phyloP scores from a whole-genome alignment of 169 alveolate genomes.

The Eimeria zaria region DNA sequence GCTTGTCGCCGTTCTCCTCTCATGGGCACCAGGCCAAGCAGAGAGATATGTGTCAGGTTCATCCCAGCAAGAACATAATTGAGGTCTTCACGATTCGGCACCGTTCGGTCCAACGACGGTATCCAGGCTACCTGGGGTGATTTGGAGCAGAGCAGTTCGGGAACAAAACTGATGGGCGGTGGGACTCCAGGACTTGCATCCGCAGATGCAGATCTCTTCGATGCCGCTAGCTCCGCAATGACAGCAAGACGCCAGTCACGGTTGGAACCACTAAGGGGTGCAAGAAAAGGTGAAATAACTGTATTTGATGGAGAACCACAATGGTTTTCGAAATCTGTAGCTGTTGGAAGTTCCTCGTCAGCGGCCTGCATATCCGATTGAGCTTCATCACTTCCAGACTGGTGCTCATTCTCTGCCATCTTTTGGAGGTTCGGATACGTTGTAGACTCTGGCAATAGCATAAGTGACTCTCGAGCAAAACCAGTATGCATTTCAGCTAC shows the following conservation, averaged over 20 bases:
- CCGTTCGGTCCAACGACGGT: slow-evolving; percentile 25
- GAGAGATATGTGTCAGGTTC: slow-evolving; percentile 47
- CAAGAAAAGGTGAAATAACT: slow-evolving; percentile 3
- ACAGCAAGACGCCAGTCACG: slow-evolving; percentile 65
- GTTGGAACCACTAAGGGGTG: background rate
- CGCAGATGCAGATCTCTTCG: background rate
- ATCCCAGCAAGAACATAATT: slow-evolving; percentile 44
- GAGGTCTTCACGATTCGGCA: background rate
- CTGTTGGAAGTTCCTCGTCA: background rate
- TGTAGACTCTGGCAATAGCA: slow-evolving; percentile 43
- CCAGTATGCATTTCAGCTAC: slow-evolving; percentile 68
- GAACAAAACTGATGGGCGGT: slow-evolving; percentile 44
- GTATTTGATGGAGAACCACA: background rate
- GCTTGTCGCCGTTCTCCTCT: background rate
- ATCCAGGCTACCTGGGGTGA: slow-evolving; percentile 69
- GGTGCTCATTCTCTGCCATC: background rate
- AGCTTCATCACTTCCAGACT: background rate
- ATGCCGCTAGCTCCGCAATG: slow-evolving; percentile 33
- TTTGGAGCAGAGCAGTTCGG: slow-evolving; percentile 63
- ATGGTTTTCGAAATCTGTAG: background rate
- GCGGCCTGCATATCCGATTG: background rate
- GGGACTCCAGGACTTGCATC: slow-evolving; percentile 34
- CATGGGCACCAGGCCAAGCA: slow-evolving; percentile 68
- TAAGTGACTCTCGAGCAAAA: slow-evolving; percentile 26
- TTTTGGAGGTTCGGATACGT: slow-evolving; percentile 5